phyloP scores from a whole-genome alignment of 2,329 filamentous ascomycete species.

The Fulvia fulva region DNA sequence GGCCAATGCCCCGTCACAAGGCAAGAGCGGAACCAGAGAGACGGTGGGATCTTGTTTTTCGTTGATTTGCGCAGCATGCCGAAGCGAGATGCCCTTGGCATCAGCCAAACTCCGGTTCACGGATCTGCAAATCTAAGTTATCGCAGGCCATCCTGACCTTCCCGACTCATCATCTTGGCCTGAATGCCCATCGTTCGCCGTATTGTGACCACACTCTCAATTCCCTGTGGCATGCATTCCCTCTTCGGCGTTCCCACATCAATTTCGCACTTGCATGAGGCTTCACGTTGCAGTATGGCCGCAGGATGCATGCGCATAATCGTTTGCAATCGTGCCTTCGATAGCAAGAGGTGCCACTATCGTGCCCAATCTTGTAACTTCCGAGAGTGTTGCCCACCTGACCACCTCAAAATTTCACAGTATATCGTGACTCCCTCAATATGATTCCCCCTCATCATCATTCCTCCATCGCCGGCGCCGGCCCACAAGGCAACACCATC shows the following conservation, averaged over 20 bases:
- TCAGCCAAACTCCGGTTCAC: neutral
- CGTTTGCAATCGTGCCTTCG: too few relatives aligned
- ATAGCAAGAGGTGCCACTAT: too few relatives aligned
- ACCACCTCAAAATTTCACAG: too few relatives aligned
- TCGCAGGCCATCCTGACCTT: neutral
- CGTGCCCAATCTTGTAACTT: too few relatives aligned
- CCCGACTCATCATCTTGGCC: neutral
- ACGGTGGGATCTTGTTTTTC: neutral
- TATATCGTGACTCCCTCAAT: neutral
- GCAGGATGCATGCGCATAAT: too few relatives aligned
- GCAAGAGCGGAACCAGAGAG: too few relatives aligned
- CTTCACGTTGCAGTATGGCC: too few relatives aligned
- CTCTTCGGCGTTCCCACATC: neutral
- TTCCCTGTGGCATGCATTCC: neutral
- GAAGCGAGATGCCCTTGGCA: neutral
- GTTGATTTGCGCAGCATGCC: neutral
- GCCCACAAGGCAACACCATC: conserved; percentile 60
- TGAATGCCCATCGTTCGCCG: neutral
- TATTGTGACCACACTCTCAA: neutral
- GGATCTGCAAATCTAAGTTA: neutral
- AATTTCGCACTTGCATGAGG: neutral
- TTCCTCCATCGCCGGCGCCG: conserved; percentile 26
- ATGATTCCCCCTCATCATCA: conserved; percentile 6
- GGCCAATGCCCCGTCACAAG: too few relatives aligned
- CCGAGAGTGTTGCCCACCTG: too few relatives aligned